Conservation (phyloP, 23 red algal species). For the Gracilaria gracilis region DNA sequence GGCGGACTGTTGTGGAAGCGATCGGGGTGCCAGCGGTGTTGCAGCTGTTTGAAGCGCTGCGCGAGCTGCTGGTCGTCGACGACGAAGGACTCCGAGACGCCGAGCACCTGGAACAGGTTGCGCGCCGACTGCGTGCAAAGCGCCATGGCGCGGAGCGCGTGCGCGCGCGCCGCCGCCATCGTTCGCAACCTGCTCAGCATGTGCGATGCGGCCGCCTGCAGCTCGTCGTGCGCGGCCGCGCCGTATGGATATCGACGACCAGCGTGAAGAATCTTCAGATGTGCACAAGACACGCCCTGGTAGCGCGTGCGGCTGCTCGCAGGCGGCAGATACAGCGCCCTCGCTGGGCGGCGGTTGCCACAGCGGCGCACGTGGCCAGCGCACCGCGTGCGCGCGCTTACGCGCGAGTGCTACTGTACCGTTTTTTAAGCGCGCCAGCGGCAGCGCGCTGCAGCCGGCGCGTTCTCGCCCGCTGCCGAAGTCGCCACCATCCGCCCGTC, state of each 20-base stretch:
- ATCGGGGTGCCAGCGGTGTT: slow-evolving; percentile 57
- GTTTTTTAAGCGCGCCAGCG: neutral
- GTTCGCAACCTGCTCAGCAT: too few species aligned
- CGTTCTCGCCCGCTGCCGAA: neutral
- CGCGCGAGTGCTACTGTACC: too few species aligned
- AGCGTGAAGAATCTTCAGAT: too few species aligned
- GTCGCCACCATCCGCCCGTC: neutral
- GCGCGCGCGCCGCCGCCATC: neutral
- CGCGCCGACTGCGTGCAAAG: neutral
- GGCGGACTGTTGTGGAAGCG: neutral
- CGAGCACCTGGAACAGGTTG: slow-evolving; percentile 41
- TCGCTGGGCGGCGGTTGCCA: too few species aligned
- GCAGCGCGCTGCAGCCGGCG: neutral
- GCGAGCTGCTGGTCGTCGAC: slow-evolving; percentile 1
- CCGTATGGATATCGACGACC: too few species aligned
- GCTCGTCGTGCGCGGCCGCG: too few species aligned
- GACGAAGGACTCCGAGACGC: slow-evolving; percentile 17
- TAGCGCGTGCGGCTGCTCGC: too few species aligned
- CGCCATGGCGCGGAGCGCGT: neutral
- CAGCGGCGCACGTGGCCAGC: too few species aligned
- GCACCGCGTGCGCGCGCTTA: too few species aligned
- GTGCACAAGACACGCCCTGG: too few species aligned
- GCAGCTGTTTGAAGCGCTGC: slow-evolving; percentile 23
- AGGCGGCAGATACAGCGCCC: too few species aligned
- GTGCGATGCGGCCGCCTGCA: too few species aligned